These are phyloP conservation scores for Penicillium paradoxum DNA, from an alignment of 495 filamentous ascomycete species.

Conservation along the genomic window DNA sequence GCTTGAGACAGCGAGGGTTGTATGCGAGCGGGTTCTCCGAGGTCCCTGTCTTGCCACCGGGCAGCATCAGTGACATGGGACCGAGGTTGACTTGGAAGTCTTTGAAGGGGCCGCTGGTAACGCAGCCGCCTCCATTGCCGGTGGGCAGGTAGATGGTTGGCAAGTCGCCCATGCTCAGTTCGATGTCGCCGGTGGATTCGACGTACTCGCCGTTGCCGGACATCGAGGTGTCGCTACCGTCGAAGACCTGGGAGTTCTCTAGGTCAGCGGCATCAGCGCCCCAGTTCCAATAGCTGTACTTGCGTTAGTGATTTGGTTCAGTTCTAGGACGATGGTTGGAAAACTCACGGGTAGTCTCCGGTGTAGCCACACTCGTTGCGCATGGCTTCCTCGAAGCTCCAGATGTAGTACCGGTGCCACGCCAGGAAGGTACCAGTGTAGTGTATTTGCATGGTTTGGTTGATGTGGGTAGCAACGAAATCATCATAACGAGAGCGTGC, in stretches of 20 bases:
- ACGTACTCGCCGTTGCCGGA: conserved; percentile 55
- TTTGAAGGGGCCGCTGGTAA: conserved; percentile 55
- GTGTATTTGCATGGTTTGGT: conserved; percentile 58
- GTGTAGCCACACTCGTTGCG: conserved; percentile 66
- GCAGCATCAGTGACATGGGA: conserved; percentile 37
- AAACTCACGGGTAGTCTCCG: conserved; percentile 37
- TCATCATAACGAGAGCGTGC: conserved; percentile 62
- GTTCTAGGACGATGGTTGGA: too few relatives aligned
- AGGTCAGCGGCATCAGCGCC: conserved; percentile 43
- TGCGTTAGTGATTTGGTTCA: neutral
- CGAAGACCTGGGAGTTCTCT: conserved; percentile 57
- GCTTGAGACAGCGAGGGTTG: conserved; percentile 62
- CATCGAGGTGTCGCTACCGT: conserved; percentile 56
- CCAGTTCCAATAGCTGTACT: conserved; percentile 61
- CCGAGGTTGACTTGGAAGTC: conserved; percentile 48
- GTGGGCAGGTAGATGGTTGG: conserved; percentile 33
- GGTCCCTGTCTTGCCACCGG: conserved; percentile 15
- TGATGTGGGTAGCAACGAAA: conserved; percentile 64
- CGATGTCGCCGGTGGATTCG: conserved; percentile 26
- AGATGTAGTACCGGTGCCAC: conserved; percentile 68
- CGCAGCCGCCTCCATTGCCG: conserved; percentile 61
- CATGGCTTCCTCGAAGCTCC: conserved; percentile 61
- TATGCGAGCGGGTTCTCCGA: conserved; percentile 31
- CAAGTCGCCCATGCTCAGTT: conserved; percentile 11
- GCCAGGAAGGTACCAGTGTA: conserved; percentile 60